Conservation (phyloP, 2,329 filamentous ascomycete species). For the Trichothecium sympodiale region DNA sequence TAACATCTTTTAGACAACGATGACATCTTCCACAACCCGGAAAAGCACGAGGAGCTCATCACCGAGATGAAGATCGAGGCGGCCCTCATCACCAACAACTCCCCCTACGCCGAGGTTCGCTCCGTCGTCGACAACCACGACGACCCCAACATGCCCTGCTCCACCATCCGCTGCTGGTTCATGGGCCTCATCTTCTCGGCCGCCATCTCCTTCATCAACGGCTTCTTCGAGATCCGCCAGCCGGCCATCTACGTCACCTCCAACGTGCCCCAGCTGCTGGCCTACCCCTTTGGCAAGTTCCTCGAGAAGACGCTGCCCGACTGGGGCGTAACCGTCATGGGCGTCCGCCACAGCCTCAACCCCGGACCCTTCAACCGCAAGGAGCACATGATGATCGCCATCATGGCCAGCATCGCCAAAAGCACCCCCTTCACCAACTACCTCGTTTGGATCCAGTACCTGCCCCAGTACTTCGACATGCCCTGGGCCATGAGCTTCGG, state of each 20-base stretch:
- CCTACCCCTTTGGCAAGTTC: slow-evolving; percentile 41
- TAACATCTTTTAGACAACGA: slow-evolving; percentile 7
- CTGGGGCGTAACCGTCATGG: slow-evolving; percentile 33
- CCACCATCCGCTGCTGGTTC: slow-evolving; percentile 43
- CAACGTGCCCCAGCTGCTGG: slow-evolving; percentile 45
- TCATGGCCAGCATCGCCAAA: slow-evolving; percentile 50
- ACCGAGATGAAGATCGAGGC: slow-evolving; percentile 45
- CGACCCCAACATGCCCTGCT: slow-evolving; percentile 34
- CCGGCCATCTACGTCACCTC: slow-evolving; percentile 42
- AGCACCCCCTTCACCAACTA: slow-evolving; percentile 42
- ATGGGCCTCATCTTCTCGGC: slow-evolving; percentile 41
- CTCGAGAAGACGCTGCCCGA: slow-evolving; percentile 41
- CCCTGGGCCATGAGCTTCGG: slow-evolving; percentile 37
- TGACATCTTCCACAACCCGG: slow-evolving; percentile 25
- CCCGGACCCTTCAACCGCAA: slow-evolving; percentile 48
- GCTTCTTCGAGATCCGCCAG: slow-evolving; percentile 46
- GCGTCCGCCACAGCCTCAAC: slow-evolving; percentile 37
- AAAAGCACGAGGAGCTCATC: slow-evolving; percentile 35
- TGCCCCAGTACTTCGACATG: slow-evolving; percentile 44
- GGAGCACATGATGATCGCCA: slow-evolving; percentile 50
- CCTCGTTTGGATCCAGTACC: slow-evolving; percentile 42
- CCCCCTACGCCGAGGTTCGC: slow-evolving; percentile 46
- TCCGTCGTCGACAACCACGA: slow-evolving; percentile 47
- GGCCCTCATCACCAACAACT: slow-evolving; percentile 42
- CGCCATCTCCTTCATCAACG: slow-evolving; percentile 39